phyloP scores from a whole-genome alignment of 129 eudicot species.

The Rutidosis leptorrhynchoides region DNA sequence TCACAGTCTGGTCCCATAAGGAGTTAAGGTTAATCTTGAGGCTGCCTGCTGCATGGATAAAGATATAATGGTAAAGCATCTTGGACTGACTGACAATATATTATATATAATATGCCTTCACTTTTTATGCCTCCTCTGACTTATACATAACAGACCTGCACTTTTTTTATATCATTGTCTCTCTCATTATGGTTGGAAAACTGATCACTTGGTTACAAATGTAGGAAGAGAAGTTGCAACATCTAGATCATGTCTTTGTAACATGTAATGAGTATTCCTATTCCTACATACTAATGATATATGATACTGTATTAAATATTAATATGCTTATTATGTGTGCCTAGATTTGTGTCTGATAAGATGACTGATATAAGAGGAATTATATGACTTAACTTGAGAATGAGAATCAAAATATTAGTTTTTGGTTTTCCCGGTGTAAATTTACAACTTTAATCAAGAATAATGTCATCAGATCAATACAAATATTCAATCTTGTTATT shows the following conservation, averaged over 20 bases:
- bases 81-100: slow-evolving; percentile 10
- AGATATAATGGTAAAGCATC: not conserved
- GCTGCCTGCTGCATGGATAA: slow-evolving; percentile 13
- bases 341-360: not conserved
- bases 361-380: too few species aligned
- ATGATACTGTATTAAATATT: too few species aligned
- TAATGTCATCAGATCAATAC: too few species aligned
- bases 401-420: too few species aligned
- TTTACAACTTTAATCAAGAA: not conserved
- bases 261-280: slow-evolving; percentile 21
- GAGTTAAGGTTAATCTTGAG: slow-evolving; percentile 15
- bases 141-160: slow-evolving; percentile 15
- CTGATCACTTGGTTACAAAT: slow-evolving; percentile 13
- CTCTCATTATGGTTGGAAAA: not conserved
- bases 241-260: slow-evolving; percentile 14
- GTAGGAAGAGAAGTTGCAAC: slow-evolving; percentile 15
- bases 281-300: not conserved
- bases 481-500: too few species aligned
- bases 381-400: not conserved
- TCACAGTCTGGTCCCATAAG: slow-evolving; percentile 37
- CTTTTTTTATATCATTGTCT: slow-evolving; percentile 21
- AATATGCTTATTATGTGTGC: not conserved
- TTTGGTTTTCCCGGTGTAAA: too few species aligned
- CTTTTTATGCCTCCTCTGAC: slow-evolving; percentile 34
- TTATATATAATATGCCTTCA: slow-evolving; percentile 33